These are phyloP conservation scores for Byssoonygena ceratinophila DNA, from an alignment of 2,329 filamentous ascomycete species.

Conservation along the genomic window DNA sequence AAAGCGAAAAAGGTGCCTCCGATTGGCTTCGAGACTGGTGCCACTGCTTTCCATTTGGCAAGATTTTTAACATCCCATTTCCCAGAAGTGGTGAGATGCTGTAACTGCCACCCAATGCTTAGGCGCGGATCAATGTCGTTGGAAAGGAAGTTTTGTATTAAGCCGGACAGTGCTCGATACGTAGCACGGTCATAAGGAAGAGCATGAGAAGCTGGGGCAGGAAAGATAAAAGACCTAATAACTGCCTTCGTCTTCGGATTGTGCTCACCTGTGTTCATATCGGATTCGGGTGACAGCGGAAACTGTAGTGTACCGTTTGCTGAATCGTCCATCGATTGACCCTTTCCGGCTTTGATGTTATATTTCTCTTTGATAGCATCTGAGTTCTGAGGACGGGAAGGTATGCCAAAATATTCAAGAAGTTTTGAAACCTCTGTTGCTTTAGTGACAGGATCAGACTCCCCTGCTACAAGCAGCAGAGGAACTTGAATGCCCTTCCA, in stretches of 20 bases:
- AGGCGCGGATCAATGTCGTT: constrained; percentile 65
- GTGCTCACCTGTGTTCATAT: constrained; percentile 30
- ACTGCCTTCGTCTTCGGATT: constrained; percentile 36
- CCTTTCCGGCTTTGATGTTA: background rate
- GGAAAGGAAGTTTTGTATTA: constrained; percentile 72
- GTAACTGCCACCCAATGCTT: constrained; percentile 79
- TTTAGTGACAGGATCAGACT: constrained; percentile 66
- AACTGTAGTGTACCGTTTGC: background rate
- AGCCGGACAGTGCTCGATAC: constrained; percentile 64
- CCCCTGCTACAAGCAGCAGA: constrained; percentile 67
- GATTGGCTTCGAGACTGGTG: constrained; percentile 67
- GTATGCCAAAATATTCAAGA: constrained; percentile 26
- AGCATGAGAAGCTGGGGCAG: constrained; percentile 68
- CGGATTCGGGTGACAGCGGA: constrained; percentile 14
- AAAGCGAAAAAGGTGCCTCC: constrained; percentile 73
- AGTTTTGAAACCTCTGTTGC: constrained; percentile 61
- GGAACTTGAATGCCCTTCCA: constrained; percentile 67
- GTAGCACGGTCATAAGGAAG: constrained; percentile 69
- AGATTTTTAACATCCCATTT: constrained; percentile 99
- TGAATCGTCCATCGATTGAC: background rate
- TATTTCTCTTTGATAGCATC: background rate
- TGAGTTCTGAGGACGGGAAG: background rate
- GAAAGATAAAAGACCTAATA: constrained; percentile 60
- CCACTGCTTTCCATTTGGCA: constrained; percentile 74
- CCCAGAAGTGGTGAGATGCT: constrained; percentile 74